Evolutionary conservation across 192 early-diverging fungal species (phyloP).

Genomic region (Umbelopsis isabellina): DNA sequence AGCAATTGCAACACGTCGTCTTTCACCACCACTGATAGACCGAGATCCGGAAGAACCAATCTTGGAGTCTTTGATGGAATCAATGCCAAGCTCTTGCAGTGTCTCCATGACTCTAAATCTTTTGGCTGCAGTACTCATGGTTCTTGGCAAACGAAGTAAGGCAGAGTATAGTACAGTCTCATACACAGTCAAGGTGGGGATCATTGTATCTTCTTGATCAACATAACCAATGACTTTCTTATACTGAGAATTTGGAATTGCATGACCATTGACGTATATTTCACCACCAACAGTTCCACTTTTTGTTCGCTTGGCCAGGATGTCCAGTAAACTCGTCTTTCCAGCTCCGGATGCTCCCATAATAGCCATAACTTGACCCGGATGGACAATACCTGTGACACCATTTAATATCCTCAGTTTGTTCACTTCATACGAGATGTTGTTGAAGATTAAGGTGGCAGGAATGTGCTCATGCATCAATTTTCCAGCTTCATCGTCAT

Average conservation of each 20-base stretch:
- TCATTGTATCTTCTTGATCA: constrained; percentile 59
- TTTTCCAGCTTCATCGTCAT: constrained; percentile 63
- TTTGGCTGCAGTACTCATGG: constrained; percentile 70
- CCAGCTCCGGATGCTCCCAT: constrained; percentile 94
- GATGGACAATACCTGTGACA: constrained; percentile 75
- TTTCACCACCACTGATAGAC: constrained; percentile 92
- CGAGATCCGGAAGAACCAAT: constrained; percentile 77
- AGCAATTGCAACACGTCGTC: constrained; percentile 91
- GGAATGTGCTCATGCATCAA: constrained; percentile 79
- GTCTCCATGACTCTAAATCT: constrained; percentile 73
- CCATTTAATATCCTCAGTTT: constrained; percentile 61
- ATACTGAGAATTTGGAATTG: constrained; percentile 66
- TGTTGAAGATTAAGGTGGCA: constrained; percentile 65
- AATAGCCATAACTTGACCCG: constrained; percentile 91
- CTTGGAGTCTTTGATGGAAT: constrained; percentile 76
- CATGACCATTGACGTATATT: constrained; percentile 78
- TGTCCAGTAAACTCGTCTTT: constrained; percentile 91
- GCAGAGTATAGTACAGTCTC: constrained; percentile 91
- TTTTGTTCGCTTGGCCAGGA: constrained; percentile 80
- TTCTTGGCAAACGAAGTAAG: constrained; percentile 74
- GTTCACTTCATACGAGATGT: constrained; percentile 60
- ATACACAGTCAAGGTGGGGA: constrained; percentile 65
- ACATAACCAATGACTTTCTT: constrained; percentile 78
- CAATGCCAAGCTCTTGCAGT: constrained; percentile 86
- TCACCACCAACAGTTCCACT: constrained; percentile 70